Evolutionary conservation across 108 stramenopile genomes (phyloP), one percentile per base, ranked within the genome.

Genomic region (Asterionellopsis glacialis): DNA sequence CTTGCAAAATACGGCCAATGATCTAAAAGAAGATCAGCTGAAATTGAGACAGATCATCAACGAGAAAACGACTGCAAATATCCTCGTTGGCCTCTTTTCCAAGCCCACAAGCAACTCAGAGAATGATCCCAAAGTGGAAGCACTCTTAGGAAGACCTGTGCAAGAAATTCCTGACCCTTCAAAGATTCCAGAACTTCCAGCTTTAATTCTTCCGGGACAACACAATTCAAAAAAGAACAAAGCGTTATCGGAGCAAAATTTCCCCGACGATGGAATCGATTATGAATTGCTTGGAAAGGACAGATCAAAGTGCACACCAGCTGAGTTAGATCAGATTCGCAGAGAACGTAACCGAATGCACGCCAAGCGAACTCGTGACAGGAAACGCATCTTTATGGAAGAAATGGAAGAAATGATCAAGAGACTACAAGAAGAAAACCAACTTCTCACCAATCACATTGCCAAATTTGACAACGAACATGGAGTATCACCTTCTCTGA

Each of bases 281-380:
- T 86, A 89, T 50, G 76, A 74, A 41, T 75, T 93, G 10, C 80
- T 93, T 18, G 77, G 75, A 11, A 89, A 87, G 64, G 91, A 93
- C 54, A 74, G 92, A 26, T 71, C 82, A 48, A 75, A 80, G 56
- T 94, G 87, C 59, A 77, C 87, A 12, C 82, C 87, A 1, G 82
- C 74, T 23, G 89, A 94, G 75, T 77, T 90, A 11, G 93, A 94
- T 61, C 70, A 76, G 60, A 90, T 94, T 61, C 83, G 89, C 24
- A 68, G 87, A 55, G 93, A 94, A 61, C 67, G 93, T 15, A 94
- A 94, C 59, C 81, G 93, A n/a, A 94, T 94, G 87, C 93, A 94
- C 63, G 93, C 93, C 52, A 90, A 90, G 64, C 76, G 87, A 51
- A 94, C 88, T 18, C 64, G 93, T 33, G 93, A 94, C 59, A 61